Conservation (phyloP, 768 basidiomycete species). For the Sistotremastrum suecicum region DNA sequence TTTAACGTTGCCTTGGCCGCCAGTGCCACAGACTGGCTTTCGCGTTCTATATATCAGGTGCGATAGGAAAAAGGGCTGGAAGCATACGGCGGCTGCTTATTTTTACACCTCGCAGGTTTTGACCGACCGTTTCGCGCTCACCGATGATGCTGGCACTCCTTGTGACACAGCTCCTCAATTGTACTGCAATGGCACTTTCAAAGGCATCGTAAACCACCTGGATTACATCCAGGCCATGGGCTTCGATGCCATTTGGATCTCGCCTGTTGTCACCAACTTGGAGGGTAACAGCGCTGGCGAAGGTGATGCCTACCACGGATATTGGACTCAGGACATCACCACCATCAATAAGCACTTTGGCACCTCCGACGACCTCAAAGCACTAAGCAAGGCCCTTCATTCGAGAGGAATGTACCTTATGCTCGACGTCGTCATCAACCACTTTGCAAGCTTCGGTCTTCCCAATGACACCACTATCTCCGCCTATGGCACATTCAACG, state of each 20-base stretch:
- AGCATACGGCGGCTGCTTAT: neutral
- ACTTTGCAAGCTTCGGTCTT: conserved; percentile 29
- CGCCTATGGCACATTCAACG: conserved; percentile 19
- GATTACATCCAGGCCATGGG: conserved; percentile 54
- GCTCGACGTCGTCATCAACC: conserved; percentile 51
- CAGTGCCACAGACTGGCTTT: no score
- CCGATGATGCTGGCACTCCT: conserved; percentile 21
- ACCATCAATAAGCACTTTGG: conserved; percentile 41
- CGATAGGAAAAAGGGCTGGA: neutral
- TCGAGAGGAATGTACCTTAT: conserved; percentile 42
- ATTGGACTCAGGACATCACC: conserved; percentile 38
- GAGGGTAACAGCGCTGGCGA: conserved; percentile 29
- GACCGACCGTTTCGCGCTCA: conserved; percentile 47
- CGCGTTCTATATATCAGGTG: neutral
- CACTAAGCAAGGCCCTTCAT: conserved; percentile 33
- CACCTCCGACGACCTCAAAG: conserved; percentile 32
- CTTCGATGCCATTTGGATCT: conserved; percentile 47
- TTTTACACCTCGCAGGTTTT: conserved; percentile 21
- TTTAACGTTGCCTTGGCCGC: no score
- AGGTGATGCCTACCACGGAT: conserved; percentile 47
- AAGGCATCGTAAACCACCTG: conserved; percentile 34
- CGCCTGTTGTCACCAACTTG: conserved; percentile 36
- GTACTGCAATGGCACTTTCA: conserved; percentile 48
- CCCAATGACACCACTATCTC: conserved; percentile 10
- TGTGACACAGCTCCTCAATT: conserved; percentile 33